Evolutionary conservation across 2,329 filamentous ascomycete species (phyloP), one percentile per base, ranked within the genome.

Genomic region (Exophiala calicioides): DNA sequence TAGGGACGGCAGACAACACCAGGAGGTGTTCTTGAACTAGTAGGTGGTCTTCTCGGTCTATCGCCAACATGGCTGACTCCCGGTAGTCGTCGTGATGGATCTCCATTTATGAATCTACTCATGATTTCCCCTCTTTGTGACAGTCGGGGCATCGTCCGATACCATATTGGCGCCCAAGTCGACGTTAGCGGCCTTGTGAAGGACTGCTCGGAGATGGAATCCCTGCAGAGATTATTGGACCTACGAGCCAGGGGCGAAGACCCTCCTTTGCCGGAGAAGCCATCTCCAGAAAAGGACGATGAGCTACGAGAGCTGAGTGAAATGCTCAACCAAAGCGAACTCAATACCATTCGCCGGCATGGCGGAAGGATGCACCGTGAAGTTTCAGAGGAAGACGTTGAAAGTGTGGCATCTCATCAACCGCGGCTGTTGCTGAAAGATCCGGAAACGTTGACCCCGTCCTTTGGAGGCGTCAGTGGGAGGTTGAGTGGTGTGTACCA

Each of bases 21-120:
- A 77, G 43, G 87, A 90, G 58, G 80, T 87, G 0, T 81, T 90
- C 44, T 68, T 90, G 27, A 90, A 90, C 63, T 90, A 87, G 77
- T 80, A 68, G 59, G 75, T 65, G 4, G 4, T 21, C 21, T 4
- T 5, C 10, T 4, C 4, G 1, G 13, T 9, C 3, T 9, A 8
- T 16, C 18, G 5, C 4, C 18, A 19, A 24, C 30, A 30, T 41
- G 8, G 51, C 44, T 44, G 47, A 51, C 13, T 29, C 43, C 15
- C 3, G 1, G 24, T 45, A 80, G 78, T 59, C 79, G 85, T 23
- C 79, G 85, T n/a, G 85, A 89, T 57, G 85, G 85, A 0, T 85
- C 83, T 1, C 84, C 84, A 0, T 89, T 89, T 60, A 84, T 89
- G 76, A 90, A 89, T 52, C 72, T 90, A 2, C 72, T 88, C 18